Evolutionary conservation across 305 asterid species (phyloP).

Genomic region (Coffea humblotiana): DNA sequence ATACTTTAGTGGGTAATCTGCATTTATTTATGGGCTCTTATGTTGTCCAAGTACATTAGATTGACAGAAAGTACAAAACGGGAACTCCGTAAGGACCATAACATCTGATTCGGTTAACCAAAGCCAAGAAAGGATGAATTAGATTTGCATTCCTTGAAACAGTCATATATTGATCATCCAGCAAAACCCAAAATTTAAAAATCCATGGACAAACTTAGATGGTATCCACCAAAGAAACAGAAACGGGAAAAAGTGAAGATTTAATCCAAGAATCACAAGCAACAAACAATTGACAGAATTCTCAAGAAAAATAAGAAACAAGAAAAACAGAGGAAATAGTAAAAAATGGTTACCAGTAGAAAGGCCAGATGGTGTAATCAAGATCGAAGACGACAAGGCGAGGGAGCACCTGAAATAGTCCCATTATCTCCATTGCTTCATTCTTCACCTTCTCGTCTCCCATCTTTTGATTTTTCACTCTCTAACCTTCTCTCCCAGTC

Average conservation of each 20-base stretch:
- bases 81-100: not conserved
- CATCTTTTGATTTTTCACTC: conserved; percentile 34
- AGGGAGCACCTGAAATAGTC: conserved; percentile 62
- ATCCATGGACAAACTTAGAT: not conserved
- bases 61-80: not conserved
- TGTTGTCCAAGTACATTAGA: not conserved
- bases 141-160: not conserved
- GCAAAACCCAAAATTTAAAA: not conserved
- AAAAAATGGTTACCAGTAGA: conserved; percentile 55
- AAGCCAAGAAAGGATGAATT: not conserved
- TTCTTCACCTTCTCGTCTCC: conserved; percentile 79
- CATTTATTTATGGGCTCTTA: not conserved
- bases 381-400: conserved; percentile 54
- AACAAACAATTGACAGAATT: not conserved
- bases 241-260: not conserved
- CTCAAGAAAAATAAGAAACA: not conserved
- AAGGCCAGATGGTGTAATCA: conserved; percentile 57
- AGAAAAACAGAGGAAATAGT: not conserved
- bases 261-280: not conserved
- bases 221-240: not conserved
- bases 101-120: not conserved
- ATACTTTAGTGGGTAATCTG: not conserved
- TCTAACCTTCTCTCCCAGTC: too few species aligned
- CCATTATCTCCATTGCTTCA: conserved; percentile 78
- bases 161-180: not conserved